A percentile compares a stretch with the other conserved stretches of the same genome.
Conservation (phyloP, 768 basidiomycete genomes). For the Boletus pseudopeckii region DNA sequence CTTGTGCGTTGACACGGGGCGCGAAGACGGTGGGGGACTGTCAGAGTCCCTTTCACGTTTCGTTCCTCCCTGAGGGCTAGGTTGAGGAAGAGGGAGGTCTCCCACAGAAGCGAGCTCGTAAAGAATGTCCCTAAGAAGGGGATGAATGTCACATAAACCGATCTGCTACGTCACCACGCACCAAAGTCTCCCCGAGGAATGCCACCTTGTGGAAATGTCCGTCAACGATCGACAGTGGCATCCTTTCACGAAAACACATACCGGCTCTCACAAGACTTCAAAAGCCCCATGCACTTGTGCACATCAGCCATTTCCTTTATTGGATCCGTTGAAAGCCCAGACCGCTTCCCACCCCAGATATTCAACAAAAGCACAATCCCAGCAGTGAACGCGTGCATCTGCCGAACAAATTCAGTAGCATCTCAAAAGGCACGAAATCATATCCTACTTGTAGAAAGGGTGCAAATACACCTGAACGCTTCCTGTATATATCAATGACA, state of each 20-base stretch:
- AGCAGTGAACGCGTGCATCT: slow-evolving; percentile 45
- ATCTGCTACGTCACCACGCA: slow-evolving; percentile 21
- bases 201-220: slow-evolving; percentile 37
- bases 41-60: slow-evolving; percentile 67
- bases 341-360: slow-evolving; percentile 50
- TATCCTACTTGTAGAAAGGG: slow-evolving; percentile 31
- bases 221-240: not conserved
- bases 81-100: slow-evolving; percentile 62
- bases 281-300: slow-evolving; percentile 43
- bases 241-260: slow-evolving; percentile 14
- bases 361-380: slow-evolving; percentile 54
- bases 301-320: slow-evolving; percentile 50
- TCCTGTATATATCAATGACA: slow-evolving; percentile 58
- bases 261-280: slow-evolving; percentile 37
- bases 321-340: slow-evolving; percentile 39
- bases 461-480: slow-evolving; percentile 26
- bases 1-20: not conserved
- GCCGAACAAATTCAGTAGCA: not conserved
- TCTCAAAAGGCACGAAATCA: too few relatives aligned
- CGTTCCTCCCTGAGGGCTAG: slow-evolving; percentile 46
- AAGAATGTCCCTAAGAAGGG: slow-evolving; percentile 58
- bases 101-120: slow-evolving; percentile 71
- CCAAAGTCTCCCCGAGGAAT: slow-evolving; percentile 48
- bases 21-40: slow-evolving; percentile 32
- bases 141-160: not conserved